These are phyloP conservation scores for Wickerhamomyces subpelliculosus DNA, from an alignment of 805 yeast species.

Conservation along the genomic window DNA sequence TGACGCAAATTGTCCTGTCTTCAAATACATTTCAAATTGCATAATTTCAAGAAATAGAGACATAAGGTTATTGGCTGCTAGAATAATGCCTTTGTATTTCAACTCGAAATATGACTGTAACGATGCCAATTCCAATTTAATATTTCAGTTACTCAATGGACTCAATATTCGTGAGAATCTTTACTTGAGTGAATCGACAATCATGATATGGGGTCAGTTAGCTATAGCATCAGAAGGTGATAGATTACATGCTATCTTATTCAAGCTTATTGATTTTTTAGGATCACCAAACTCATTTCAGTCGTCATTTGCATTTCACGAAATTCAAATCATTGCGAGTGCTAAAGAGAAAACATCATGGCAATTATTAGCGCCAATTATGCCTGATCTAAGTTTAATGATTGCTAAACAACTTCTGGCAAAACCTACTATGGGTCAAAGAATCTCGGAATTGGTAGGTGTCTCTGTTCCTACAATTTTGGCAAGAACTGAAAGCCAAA, in stretches of 20 bases:
- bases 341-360: slow-evolving; percentile 61
- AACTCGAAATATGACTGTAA: slow-evolving; percentile 31
- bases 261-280: slow-evolving; percentile 58
- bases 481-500: slow-evolving; percentile 60
- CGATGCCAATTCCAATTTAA: slow-evolving; percentile 36
- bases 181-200: slow-evolving; percentile 51
- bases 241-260: slow-evolving; percentile 54
- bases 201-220: slow-evolving; percentile 58
- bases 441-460: slow-evolving; percentile 59
- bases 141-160: slow-evolving; percentile 36
- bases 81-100: slow-evolving; percentile 46
- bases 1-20: slow-evolving; percentile 22
- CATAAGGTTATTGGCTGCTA: slow-evolving; percentile 44
- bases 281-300: slow-evolving; percentile 61
- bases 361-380: slow-evolving; percentile 71
- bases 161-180: slow-evolving; percentile 30
- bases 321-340: slow-evolving; percentile 50
- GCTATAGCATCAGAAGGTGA: slow-evolving; percentile 61
- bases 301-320: slow-evolving; percentile 61
- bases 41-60: slow-evolving; percentile 43
- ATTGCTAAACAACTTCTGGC: slow-evolving; percentile 47
- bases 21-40: slow-evolving; percentile 34
- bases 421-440: slow-evolving; percentile 46
- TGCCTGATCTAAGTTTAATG: slow-evolving; percentile 63
- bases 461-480: slow-evolving; percentile 57